These are phyloP conservation scores for Alternaria novae-zelandiae DNA, from an alignment of 2,329 filamentous ascomycete species.

Conservation along the genomic window DNA sequence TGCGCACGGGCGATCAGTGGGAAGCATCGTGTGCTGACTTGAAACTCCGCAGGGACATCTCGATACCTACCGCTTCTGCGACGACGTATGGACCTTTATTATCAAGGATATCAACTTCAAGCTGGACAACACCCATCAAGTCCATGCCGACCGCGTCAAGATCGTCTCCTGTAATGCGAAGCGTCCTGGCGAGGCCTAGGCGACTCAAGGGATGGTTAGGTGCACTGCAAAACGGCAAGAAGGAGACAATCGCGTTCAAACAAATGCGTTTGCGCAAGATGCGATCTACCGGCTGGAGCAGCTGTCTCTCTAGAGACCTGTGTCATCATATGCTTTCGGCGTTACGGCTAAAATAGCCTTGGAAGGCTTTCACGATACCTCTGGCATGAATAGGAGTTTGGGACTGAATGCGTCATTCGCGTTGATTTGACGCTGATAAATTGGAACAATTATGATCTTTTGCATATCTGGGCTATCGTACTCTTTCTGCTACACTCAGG, in stretches of 20 bases:
- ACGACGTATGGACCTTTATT: conserved; percentile 99
- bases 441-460: conserved; percentile 1
- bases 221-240: not conserved
- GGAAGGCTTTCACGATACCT: conserved; percentile 22
- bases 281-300: not conserved
- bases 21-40: conserved; percentile 21
- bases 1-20: not conserved
- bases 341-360: conserved; percentile 17
- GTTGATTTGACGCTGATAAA: not conserved
- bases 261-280: not conserved
- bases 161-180: conserved; percentile 98
- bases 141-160: conserved; percentile 92
- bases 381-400: conserved; percentile 27
- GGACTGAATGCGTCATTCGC: not conserved
- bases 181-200: conserved; percentile 65
- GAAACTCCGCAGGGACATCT: conserved; percentile 75
- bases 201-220: conserved; percentile 3
- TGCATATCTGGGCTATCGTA: not conserved
- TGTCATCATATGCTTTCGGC: conserved; percentile 12
- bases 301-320: not conserved
- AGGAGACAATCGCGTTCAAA: not conserved
- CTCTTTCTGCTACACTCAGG: not conserved
- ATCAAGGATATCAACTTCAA: conserved; percentile 99
- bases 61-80: conserved; percentile 98
- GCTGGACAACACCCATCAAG: conserved; percentile 79